Percentiles rank a stretch among this genome's conserved stretches.
phyloP scores from a whole-genome alignment of 495 filamentous ascomycete genomes.

The Peziza echinospora region DNA sequence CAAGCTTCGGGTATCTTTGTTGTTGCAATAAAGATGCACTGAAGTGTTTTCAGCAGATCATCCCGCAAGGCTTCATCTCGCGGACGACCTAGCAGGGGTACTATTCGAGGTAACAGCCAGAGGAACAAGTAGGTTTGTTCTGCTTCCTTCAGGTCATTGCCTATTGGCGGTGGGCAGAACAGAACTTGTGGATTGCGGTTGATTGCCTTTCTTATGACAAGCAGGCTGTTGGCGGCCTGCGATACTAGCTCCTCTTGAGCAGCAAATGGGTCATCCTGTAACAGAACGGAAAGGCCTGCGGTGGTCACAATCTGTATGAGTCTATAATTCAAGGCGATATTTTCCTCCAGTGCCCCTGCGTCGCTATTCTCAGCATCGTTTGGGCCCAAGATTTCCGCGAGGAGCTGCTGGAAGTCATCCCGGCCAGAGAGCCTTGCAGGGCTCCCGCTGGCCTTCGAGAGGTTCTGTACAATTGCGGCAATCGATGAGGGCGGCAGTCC shows the following conservation, averaged over 20 bases:
- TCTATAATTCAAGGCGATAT: conserved; percentile 53
- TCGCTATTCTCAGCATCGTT: conserved; percentile 23
- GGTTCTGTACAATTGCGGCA: conserved; percentile 29
- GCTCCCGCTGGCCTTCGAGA: conserved; percentile 20
- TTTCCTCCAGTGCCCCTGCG: conserved; percentile 32
- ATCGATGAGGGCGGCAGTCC: conserved; percentile 27
- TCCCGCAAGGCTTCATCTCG: conserved; percentile 20
- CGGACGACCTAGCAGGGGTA: conserved; percentile 30
- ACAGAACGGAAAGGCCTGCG: conserved; percentile 48
- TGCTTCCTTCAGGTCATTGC: conserved; percentile 23
- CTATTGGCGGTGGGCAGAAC: conserved; percentile 24
- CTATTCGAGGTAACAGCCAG: conserved; percentile 51
- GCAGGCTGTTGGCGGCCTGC: conserved; percentile 43
- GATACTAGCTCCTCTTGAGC: conserved; percentile 28
- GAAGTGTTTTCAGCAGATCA: conserved; percentile 26
- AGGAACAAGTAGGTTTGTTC: conserved; percentile 45
- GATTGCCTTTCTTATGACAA: conserved; percentile 50
- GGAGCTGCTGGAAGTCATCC: conserved; percentile 39
- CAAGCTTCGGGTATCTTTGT: conserved; percentile 11
- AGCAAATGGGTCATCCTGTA: conserved; percentile 39
- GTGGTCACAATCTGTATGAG: conserved; percentile 65
- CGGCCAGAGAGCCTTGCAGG: conserved; percentile 24
- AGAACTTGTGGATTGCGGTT: conserved; percentile 52
- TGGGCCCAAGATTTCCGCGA: conserved; percentile 37
- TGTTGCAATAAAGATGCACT: conserved; percentile 28